Conservation (phyloP, 768 basidiomycete genomes). For the Trametes cubensis region DNA sequence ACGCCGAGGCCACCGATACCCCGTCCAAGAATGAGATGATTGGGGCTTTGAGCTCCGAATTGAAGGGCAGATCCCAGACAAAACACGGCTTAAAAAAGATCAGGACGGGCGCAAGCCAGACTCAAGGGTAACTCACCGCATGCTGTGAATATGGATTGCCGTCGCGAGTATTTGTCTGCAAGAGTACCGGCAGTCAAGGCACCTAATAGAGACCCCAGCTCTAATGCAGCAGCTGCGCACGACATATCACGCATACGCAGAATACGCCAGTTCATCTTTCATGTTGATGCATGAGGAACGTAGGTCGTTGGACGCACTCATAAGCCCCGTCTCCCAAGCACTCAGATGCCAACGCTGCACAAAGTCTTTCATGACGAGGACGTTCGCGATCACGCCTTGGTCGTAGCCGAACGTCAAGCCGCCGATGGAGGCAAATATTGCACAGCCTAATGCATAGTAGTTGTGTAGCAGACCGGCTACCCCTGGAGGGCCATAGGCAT, state of each 20-base stretch:
- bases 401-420: constrained; percentile 83
- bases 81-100: constrained; percentile 62
- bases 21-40: constrained; percentile 66
- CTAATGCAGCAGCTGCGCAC: constrained; percentile 67
- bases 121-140: constrained; percentile 52
- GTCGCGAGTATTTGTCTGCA: constrained; percentile 68
- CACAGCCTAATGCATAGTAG: constrained; percentile 65
- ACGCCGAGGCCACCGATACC: constrained; percentile 80
- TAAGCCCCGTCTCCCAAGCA: constrained; percentile 71
- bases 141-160: constrained; percentile 66
- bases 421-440: constrained; percentile 75
- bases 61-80: constrained; percentile 74
- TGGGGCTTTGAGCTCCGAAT: constrained; percentile 56
- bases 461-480: constrained; percentile 65
- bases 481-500: constrained; percentile 75
- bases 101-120: too few species aligned
- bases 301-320: constrained; percentile 55
- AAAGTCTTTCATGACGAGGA: constrained; percentile 83
- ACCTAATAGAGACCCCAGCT: constrained; percentile 79
- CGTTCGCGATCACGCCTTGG: constrained; percentile 85
- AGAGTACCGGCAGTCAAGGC: constrained; percentile 67
- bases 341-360: constrained; percentile 66
- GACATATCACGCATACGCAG: neutral
- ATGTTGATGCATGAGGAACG: neutral
- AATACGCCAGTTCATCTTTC: neutral